phyloP scores from a whole-genome alignment of 2,329 filamentous ascomycete species.

The Sclerotinia subarctica region DNA sequence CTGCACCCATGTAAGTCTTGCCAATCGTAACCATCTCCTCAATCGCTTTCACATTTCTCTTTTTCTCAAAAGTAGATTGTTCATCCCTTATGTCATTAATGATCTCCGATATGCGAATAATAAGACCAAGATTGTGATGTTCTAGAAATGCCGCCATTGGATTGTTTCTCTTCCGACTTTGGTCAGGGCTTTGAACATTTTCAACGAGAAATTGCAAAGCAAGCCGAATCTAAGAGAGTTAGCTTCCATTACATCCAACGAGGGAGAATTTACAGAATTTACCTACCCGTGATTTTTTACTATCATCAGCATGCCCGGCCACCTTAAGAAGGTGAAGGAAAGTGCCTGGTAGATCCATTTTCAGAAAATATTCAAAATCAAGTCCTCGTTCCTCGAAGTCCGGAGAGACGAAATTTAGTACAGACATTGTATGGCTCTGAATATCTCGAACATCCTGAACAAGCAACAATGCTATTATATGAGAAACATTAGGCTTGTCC shows the following conservation, averaged over 20 bases:
- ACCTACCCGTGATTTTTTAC: constrained; percentile 56
- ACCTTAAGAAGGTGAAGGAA: constrained; percentile 80
- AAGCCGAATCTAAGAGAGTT: constrained; percentile 33
- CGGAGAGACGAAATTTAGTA: constrained; percentile 65
- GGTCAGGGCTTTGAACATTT: constrained; percentile 30
- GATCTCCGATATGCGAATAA: constrained; percentile 74
- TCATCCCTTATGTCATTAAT: constrained; percentile 66
- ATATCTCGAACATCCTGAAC: constrained; percentile 55
- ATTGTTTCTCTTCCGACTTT: constrained; percentile 47
- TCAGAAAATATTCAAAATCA: constrained; percentile 62
- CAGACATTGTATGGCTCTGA: constrained; percentile 64
- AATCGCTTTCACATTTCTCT: constrained; percentile 75
- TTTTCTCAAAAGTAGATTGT: constrained; percentile 64
- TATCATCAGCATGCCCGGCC: constrained; percentile 64
- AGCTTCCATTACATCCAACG: neutral
- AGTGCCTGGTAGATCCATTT: constrained; percentile 70
- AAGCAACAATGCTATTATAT: constrained; percentile 58
- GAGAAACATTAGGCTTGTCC: constrained; percentile 54
- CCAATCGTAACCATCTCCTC: constrained; percentile 82
- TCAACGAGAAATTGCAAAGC: constrained; percentile 44
- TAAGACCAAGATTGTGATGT: constrained; percentile 79
- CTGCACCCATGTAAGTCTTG: constrained; percentile 68
- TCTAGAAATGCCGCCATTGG: constrained; percentile 74
- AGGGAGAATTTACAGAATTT: constrained; percentile 32
- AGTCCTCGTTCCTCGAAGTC: constrained; percentile 61